Evolutionary conservation across 441 rosid species (phyloP).

Genomic region (Pelargonium exstipulatum): DNA sequence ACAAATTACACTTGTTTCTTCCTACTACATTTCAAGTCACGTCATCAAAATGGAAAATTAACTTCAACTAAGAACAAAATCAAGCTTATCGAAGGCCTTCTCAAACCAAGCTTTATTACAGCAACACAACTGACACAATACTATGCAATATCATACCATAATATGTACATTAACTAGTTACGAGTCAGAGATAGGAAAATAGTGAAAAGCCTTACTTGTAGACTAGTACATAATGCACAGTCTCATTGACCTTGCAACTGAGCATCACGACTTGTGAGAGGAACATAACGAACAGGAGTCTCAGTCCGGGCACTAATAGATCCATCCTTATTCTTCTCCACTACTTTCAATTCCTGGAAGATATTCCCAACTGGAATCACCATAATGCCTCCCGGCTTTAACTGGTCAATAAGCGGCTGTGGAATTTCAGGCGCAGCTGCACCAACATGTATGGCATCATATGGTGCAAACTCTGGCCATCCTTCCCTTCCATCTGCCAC

Average conservation of each 20-base stretch:
- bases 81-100: too few relatives aligned
- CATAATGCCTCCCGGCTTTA: conserved; percentile 91
- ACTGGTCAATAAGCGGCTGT: conserved; percentile 60
- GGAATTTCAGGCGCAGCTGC: conserved; percentile 80
- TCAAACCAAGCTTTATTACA: too few relatives aligned
- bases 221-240: not conserved
- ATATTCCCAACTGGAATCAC: conserved; percentile 85
- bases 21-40: too few relatives aligned
- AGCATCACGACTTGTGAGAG: conserved; percentile 74
- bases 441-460: conserved; percentile 90
- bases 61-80: too few relatives aligned
- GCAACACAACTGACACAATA: too few relatives aligned
- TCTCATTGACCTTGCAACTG: conserved; percentile 46
- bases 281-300: conserved; percentile 84
- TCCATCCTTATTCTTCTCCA: conserved; percentile 70
- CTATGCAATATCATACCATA: too few relatives aligned
- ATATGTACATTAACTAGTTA: too few relatives aligned
- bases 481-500: conserved; percentile 79
- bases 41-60: too few relatives aligned
- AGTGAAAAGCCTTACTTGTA: too few relatives aligned
- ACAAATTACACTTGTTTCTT: too few relatives aligned
- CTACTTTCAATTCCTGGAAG: conserved; percentile 67
- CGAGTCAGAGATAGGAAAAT: conserved; percentile 21
- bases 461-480: conserved; percentile 75
- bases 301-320: conserved; percentile 49